Conservation (phyloP, 108 stramenopile species). For the Nitzschia putrida region DNA sequence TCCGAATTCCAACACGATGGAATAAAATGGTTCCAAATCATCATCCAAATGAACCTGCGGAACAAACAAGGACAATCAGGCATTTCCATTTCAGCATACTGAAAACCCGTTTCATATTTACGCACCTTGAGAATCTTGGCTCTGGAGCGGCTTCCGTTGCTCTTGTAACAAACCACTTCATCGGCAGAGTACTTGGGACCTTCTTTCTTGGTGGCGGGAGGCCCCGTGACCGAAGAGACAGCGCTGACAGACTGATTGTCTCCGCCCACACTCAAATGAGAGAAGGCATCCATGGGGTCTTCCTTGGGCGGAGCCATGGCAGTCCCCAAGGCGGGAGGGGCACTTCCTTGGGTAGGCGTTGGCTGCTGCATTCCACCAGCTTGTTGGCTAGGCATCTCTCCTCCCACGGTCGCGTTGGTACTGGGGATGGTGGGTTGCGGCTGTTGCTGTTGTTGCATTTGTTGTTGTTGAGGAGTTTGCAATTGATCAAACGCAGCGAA, state of each 20-base stretch:
- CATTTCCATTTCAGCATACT: not conserved
- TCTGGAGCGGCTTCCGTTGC: slow-evolving; percentile 27
- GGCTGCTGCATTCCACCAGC: slow-evolving; percentile 31
- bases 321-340: not conserved
- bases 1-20: slow-evolving; percentile 53
- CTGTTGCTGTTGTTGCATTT: too few species aligned
- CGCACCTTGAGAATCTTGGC: slow-evolving; percentile 51
- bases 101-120: not conserved
- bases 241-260: not conserved
- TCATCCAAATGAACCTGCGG: slow-evolving; percentile 56
- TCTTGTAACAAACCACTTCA: slow-evolving; percentile 50
- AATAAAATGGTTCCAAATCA: slow-evolving; percentile 63
- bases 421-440: too few species aligned
- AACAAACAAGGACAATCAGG: not conserved
- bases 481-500: too few species aligned
- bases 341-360: slow-evolving; percentile 5
- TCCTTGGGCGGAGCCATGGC: slow-evolving; percentile 8
- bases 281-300: slow-evolving; percentile 48
- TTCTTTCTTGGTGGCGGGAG: not conserved
- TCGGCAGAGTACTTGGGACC: slow-evolving; percentile 3
- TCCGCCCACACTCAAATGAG: slow-evolving; percentile 30
- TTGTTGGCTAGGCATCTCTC: too few species aligned
- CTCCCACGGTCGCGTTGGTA: too few species aligned
- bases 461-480: too few species aligned
- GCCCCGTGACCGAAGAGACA: too few species aligned